phyloP scores from a whole-genome alignment of 129 eudicot genomes.

The Gnaphalium uliginosum region DNA sequence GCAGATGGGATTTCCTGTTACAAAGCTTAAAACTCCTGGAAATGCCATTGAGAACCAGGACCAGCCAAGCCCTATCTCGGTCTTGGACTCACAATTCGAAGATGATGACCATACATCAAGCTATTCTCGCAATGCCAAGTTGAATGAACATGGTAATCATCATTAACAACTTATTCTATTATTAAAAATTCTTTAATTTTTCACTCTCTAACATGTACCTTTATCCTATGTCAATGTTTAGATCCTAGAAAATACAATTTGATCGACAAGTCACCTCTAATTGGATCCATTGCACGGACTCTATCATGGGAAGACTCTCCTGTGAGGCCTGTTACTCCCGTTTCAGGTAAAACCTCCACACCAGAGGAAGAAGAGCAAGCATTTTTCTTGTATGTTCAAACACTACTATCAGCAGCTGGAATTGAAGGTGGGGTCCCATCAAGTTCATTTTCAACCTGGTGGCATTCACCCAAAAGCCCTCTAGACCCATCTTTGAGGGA shows the following conservation, averaged over 20 bases:
- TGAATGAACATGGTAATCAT: slow-evolving; percentile 54
- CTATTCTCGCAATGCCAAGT: slow-evolving; percentile 36
- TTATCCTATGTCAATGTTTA: not conserved
- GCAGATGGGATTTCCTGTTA: slow-evolving; percentile 46
- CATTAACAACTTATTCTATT: not conserved
- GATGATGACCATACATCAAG: slow-evolving; percentile 51
- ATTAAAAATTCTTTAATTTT: not conserved
- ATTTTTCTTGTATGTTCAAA: slow-evolving; percentile 52
- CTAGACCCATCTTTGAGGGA: slow-evolving; percentile 81
- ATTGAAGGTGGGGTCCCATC: slow-evolving; percentile 39
- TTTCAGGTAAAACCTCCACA: slow-evolving; percentile 34
- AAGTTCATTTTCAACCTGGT: slow-evolving; percentile 37
- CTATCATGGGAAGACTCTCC: slow-evolving; percentile 74
- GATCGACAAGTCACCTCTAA: slow-evolving; percentile 90
- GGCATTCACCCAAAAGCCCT: slow-evolving; percentile 86
- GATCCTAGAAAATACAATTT: slow-evolving; percentile 50
- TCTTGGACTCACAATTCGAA: slow-evolving; percentile 67
- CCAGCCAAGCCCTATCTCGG: slow-evolving; percentile 91
- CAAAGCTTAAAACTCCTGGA: slow-evolving; percentile 38
- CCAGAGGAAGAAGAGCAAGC: slow-evolving; percentile 62
- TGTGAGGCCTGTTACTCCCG: slow-evolving; percentile 43
- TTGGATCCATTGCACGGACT: slow-evolving; percentile 93
- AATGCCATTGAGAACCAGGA: slow-evolving; percentile 62
- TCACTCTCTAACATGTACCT: slow-evolving; percentile 2
- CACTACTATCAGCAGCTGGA: slow-evolving; percentile 66